Evolutionary conservation across 352 stramenopile genomes (phyloP), one percentile per base, ranked within the genome.

Genomic region (Globisporangium canariense): DNA sequence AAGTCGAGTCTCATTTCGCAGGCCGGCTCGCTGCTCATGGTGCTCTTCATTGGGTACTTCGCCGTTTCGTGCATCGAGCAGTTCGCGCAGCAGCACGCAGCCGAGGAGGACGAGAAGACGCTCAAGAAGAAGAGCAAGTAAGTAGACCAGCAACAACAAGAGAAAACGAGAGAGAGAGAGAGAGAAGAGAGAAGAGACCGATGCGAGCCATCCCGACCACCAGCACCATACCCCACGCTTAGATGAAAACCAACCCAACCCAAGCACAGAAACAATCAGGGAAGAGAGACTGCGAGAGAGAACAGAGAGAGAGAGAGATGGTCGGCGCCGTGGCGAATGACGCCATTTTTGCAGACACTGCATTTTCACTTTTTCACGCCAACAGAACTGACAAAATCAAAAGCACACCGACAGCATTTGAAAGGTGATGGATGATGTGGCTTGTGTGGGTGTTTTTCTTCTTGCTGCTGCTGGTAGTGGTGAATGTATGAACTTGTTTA

Each of bases 21-120:
- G 65, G 41, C 86, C 38, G 88, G 88, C 51, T 93, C 84, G 55
- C 63, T 75, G 59, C 74, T 96, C 51, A 96, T 96, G 88, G 82
- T 96, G 47, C 69, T 73, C 36, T 94, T 97, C 65, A 96, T 97
- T 50, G 80, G 65, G 20, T 97, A 93, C 77, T 97, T 97, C 69
- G 86, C 90, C 6, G 77, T 96, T 57, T 96, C 86, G 73, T 96
- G 88, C 71, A 90, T 97, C 58, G 88, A 95, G 72, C 86, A 97
- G 69, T 95, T 97, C 64, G 88, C 89, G 32, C 89, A 97, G 72
- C 88, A 96, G 65, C 88, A 96, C 65, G 86, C 86, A 1, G 89
- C 89, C 47, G 84, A 94, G 60, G 83, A 95, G 71, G 89, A 96
- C 62, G 88, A 94, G 58, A 75, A 93, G 77, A 90, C 83, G 74